Conservation (phyloP, 164 flowering plant genomes). For the Vitis riparia region DNA sequence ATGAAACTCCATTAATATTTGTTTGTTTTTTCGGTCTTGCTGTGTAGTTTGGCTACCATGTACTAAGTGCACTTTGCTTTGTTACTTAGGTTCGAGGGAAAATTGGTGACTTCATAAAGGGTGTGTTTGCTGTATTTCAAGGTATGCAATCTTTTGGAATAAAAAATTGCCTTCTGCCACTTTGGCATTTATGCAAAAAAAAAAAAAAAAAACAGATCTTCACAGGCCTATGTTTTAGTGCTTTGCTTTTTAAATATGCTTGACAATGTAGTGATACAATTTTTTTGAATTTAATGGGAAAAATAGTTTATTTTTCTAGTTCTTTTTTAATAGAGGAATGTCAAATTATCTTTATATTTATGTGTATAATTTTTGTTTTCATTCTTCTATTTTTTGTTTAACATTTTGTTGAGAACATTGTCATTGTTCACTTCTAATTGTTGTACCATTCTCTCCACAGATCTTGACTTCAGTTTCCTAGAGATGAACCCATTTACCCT, state of each 20-base stretch:
- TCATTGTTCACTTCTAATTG: not conserved
- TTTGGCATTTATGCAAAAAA: not conserved
- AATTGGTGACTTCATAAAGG: slow-evolving; percentile 76
- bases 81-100: slow-evolving; percentile 54
- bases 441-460: slow-evolving; percentile 26
- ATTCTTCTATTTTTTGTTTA: not conserved
- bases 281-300: too few species aligned
- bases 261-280: too few species aligned
- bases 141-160: slow-evolving; percentile 37
- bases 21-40: not conserved
- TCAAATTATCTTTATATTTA: too few species aligned
- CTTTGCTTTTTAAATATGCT: too few species aligned
- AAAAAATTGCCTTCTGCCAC: not conserved
- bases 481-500: slow-evolving; percentile 96
- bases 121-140: slow-evolving; percentile 73
- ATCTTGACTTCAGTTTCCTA: slow-evolving; percentile 84
- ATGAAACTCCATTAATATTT: not conserved
- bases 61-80: not conserved
- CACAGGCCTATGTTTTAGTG: too few species aligned
- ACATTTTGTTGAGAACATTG: not conserved
- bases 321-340: too few species aligned
- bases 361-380: too few species aligned
- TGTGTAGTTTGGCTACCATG: not conserved
- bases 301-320: too few species aligned
- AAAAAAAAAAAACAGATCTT: not conserved